Evolutionary conservation across 768 basidiomycete genomes (phyloP), one percentile per base, ranked within the genome.

Genomic region (Neoboletus subvelutipes): DNA sequence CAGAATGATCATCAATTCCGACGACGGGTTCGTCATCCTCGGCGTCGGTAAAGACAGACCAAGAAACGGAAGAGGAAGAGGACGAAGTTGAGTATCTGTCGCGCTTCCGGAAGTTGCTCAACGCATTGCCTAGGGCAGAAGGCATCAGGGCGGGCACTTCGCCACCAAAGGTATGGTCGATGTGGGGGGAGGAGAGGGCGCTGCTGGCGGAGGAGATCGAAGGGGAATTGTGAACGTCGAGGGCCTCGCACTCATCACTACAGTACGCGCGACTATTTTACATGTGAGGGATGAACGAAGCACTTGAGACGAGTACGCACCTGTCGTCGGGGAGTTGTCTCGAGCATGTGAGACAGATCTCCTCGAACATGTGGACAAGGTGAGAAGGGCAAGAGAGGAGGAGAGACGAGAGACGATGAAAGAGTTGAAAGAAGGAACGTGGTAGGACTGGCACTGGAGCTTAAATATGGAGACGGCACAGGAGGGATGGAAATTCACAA

Each of bases 261-360:
- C 88, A 90, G 70, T 89, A 90, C 0, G 83, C 81, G 56, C 78
- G 81, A 55, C 87, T 88, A 57, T 81, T 58, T 51, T 64, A 43
- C 50, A 53, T 34, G 56, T 64, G 61, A 55, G 67, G 56, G 41
- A 54, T 52, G 50, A 61, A 42, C 50, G 58, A 53, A 40, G 34
- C 13, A 56, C 33, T 29, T 51, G 50, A 60, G 62, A 61, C 52
- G 61, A 47, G 56, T 53, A 73, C 80, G 60, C 77, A 88, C 86
- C 80, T 81, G 70, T 85, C 83, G 71, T 80, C 83, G 60, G 71
- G 69, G 63, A 88, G 78, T 53, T 82, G 82, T 71, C 81, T 84
- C 52, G 87, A 86, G 68, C 89, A 91, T 52, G 80, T 75, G 55
- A 91, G 79, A 69, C 89, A 91, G 65, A 85, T 78, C 77, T 90